Base-by-base conservation (phyloP, 2,329 filamentous ascomycete species). In the Teratosphaeria pseudoeucalypti region DNA sequence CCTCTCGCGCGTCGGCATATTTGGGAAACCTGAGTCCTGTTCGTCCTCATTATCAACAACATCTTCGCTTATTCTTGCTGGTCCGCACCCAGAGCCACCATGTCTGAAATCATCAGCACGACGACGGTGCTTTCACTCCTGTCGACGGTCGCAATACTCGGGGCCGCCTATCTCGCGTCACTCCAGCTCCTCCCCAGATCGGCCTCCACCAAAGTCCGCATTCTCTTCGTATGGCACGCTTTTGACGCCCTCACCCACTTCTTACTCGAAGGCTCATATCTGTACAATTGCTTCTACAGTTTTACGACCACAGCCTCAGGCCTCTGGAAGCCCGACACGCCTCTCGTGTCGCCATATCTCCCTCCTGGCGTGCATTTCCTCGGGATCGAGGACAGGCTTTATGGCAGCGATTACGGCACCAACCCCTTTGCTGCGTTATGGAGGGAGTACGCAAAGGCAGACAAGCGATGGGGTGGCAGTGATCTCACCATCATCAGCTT, bases 191-290 rank as follows among this genome's bases (percentile, higher is more conserved):
- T 88, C 29, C 82, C 86, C 3, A 72, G 76, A 19, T 70, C 75
- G 26, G 69, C 78, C 1, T 78, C 84, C 11, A 75, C 82, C 1
- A 71, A 62, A 27, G 60, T 58, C 60, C 76, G 43, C 62, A 77
- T 89, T 71, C 85, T 96, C 64, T 96, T 96, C 81, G 83, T 95
- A 76, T 96, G 92, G 92, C 92, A 96, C 77, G 82, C 89, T 43
- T 95, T 95, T 76, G 92, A 96, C 74, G 90, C 90, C 34, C 82
- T 96, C 52, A 92, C 92, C 69, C 94, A 99, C 78, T 85, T 95
- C 75, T 79, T 90, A 72, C 88, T 97, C 72, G 92, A 97, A 77
- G 92, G 90, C 58, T 87, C 85, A 69, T 97, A 90, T 75, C 84
- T 96, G 27, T 96, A 91, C 80, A 90, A 95, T 77, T 95, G 90